These are phyloP conservation scores for Rhododendron williamsianum DNA, from an alignment of 148 eudicot genomes.

Conservation along the genomic window DNA sequence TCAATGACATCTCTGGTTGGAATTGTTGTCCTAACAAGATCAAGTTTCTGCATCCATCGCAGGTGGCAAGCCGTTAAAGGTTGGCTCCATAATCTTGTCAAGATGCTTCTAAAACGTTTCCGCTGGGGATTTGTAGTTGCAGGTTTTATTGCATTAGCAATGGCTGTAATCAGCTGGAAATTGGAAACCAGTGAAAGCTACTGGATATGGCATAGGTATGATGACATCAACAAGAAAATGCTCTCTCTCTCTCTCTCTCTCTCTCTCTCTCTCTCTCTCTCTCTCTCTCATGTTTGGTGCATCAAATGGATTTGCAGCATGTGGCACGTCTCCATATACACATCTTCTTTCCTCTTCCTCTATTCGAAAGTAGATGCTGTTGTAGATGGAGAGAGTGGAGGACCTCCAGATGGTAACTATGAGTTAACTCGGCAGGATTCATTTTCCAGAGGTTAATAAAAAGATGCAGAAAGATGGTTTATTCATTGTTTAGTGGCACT, in stretches of 20 bases:
- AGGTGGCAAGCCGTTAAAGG: constrained; percentile 57
- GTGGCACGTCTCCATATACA: constrained; percentile 81
- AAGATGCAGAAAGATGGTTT: neutral
- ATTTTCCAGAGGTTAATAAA: constrained; percentile 23
- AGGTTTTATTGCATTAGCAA: constrained; percentile 52
- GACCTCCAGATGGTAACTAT: constrained; percentile 34
- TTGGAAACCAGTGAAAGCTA: constrained; percentile 68
- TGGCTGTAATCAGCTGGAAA: constrained; percentile 84
- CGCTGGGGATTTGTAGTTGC: constrained; percentile 64
- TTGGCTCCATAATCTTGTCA: constrained; percentile 36
- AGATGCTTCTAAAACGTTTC: constrained; percentile 52
- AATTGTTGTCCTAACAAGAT: neutral
- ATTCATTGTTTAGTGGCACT: neutral
- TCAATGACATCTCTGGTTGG: neutral
- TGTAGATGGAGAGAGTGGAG: constrained; percentile 24
- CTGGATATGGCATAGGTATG: constrained; percentile 97
- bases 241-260: constrained; percentile 7
- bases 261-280: constrained; percentile 12
- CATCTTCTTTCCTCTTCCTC: constrained; percentile 83
- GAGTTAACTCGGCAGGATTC: constrained; percentile 76
- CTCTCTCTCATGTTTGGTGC: constrained; percentile 1
- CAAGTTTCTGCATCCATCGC: constrained; percentile 6
- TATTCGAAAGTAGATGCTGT: constrained; percentile 52
- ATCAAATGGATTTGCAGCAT: constrained; percentile 43
- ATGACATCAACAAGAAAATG: neutral